Conservation (phyloP, 1,284 basidiomycete species). For the Ceratobasidium sp. region DNA sequence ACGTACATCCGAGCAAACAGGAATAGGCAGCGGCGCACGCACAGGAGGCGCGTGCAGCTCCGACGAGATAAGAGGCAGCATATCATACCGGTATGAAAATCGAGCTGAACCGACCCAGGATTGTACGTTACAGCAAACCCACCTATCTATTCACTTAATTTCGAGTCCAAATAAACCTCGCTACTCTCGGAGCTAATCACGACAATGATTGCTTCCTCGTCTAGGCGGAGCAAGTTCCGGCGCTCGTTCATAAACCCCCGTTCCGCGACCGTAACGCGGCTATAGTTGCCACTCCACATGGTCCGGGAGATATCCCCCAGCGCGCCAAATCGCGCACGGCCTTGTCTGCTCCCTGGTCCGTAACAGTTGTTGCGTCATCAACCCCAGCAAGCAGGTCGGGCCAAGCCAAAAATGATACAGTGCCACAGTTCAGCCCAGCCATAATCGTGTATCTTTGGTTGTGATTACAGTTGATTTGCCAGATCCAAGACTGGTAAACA, state of each 20-base stretch:
- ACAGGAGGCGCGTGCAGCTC: neutral
- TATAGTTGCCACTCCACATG: conserved; percentile 42
- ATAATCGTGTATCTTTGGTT: conserved; percentile 42
- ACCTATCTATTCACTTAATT: too few relatives aligned
- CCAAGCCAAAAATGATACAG: conserved; percentile 42
- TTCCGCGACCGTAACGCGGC: conserved; percentile 22
- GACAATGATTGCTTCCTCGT: neutral
- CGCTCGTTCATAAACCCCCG: neutral
- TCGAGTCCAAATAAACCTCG: conserved; percentile 18
- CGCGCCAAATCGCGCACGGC: conserved; percentile 34
- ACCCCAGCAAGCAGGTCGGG: conserved; percentile 38
- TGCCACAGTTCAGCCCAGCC: conserved; percentile 45
- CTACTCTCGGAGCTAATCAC: conserved; percentile 26
- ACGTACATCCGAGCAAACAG: neutral
- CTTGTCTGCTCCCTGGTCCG: conserved; percentile 36
- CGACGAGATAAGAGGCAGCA: neutral
- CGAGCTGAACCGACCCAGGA: too few relatives aligned
- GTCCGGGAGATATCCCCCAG: conserved; percentile 35
- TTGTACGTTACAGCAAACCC: too few relatives aligned
- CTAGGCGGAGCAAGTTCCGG: neutral
- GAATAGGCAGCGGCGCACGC: neutral
- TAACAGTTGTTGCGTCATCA: conserved; percentile 34
- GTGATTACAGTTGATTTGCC: conserved; percentile 26
- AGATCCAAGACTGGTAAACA: conserved; percentile 26
- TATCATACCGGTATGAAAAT: too few relatives aligned